Percentiles rank a stretch among this genome's conserved stretches.
phyloP scores from a whole-genome alignment of 2,329 filamentous ascomycete genomes.

The Paraconiothyrium brasiliense region DNA sequence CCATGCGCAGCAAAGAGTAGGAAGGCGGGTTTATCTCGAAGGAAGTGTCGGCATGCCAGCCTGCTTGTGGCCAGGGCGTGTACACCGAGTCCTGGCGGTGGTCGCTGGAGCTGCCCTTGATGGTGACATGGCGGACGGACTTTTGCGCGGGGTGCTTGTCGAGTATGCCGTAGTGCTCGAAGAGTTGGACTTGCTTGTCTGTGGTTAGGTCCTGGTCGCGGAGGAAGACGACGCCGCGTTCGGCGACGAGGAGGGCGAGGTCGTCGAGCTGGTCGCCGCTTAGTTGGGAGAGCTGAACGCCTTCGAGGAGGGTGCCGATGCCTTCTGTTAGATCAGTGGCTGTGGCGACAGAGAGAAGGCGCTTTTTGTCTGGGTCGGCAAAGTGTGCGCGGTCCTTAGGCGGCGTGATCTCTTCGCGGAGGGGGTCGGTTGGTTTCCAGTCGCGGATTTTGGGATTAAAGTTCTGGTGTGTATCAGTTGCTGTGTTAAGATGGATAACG shows the following conservation, averaged over 20 bases:
- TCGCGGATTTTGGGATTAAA: slow-evolving; percentile 66
- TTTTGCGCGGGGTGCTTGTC: slow-evolving; percentile 29
- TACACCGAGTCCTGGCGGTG: slow-evolving; percentile 17
- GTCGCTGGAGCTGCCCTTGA: slow-evolving; percentile 22
- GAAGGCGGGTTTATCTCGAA: slow-evolving; percentile 27
- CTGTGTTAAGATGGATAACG: no score
- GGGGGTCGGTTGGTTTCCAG: slow-evolving; percentile 41
- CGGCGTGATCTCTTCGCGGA: slow-evolving; percentile 10
- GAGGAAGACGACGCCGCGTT: slow-evolving; percentile 56
- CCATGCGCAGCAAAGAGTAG: slow-evolving; percentile 25
- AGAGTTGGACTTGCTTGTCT: slow-evolving; percentile 22
- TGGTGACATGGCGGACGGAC: slow-evolving; percentile 23
- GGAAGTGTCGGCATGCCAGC: slow-evolving; percentile 23
- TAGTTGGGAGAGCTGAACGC: slow-evolving; percentile 55
- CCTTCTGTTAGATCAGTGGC: slow-evolving; percentile 8
- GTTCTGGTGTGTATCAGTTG: slow-evolving; percentile 18
- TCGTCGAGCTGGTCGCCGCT: slow-evolving; percentile 56
- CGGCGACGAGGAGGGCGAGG: slow-evolving; percentile 48
- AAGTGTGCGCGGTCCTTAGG: slow-evolving; percentile 41
- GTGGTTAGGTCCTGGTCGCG: slow-evolving; percentile 52
- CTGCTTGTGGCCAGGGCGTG: slow-evolving; percentile 24
- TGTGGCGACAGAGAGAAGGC: slow-evolving; percentile 27
- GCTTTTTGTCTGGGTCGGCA: slow-evolving; percentile 56
- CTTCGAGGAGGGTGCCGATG: slow-evolving; percentile 32
- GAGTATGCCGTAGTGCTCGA: slow-evolving; percentile 27